phyloP scores from a whole-genome alignment of 768 basidiomycete genomes.

The Cystofilobasidium ferigula region DNA sequence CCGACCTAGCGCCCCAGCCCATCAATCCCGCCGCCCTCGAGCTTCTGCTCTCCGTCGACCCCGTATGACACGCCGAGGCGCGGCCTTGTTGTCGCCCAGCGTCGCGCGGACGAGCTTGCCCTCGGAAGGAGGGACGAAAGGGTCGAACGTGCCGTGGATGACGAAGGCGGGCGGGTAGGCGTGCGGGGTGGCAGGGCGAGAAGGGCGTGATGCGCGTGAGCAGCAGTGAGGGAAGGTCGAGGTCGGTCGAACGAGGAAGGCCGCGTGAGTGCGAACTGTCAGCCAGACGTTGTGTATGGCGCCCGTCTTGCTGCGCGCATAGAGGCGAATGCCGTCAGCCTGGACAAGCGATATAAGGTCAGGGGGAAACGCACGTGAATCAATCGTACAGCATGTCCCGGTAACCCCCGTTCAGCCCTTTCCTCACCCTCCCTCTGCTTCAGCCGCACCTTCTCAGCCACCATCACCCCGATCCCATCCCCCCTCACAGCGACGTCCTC shows the following conservation, averaged over 20 bases:
- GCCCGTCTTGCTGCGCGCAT: background rate
- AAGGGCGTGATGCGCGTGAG: background rate
- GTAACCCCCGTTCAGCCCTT: too few relatives aligned
- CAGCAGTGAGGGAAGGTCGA: background rate
- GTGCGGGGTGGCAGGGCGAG: background rate
- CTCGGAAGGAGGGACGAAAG: background rate
- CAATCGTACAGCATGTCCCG: background rate
- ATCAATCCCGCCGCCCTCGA: too few relatives aligned
- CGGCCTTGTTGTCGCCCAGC: too few relatives aligned
- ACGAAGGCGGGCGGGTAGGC: background rate
- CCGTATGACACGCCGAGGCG: too few relatives aligned
- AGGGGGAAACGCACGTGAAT: background rate
- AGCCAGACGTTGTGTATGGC: constrained; percentile 1
- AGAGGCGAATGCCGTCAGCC: background rate
- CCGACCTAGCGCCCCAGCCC: too few relatives aligned
- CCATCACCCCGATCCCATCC: background rate
- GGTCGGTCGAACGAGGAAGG: background rate
- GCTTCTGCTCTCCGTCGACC: too few relatives aligned
- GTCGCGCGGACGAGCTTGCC: background rate
- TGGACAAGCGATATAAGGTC: too few relatives aligned
- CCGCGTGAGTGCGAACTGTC: background rate
- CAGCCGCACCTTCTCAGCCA: background rate
- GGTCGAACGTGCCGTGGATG: background rate
- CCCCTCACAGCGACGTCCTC: background rate
- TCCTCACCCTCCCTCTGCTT: background rate